Percentiles rank a stretch among this genome's conserved stretches.
Evolutionary conservation across 1,139 yeast species (phyloP).

Genomic region (Geotrichum citri-aurantii): DNA sequence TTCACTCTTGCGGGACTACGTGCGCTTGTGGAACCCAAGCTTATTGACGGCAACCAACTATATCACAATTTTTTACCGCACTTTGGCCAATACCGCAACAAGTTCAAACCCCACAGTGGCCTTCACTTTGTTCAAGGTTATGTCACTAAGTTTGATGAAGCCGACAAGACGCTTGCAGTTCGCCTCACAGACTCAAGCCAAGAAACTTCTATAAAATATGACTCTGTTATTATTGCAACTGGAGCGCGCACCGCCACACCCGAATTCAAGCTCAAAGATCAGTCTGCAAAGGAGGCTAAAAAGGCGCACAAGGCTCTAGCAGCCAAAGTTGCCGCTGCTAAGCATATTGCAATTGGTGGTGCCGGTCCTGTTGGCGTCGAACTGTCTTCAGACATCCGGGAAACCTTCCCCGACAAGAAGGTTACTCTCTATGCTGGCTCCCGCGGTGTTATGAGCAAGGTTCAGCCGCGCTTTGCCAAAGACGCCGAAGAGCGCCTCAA

Average conservation of each 20-base stretch:
- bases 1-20: slow-evolving; percentile 4
- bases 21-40: slow-evolving; percentile 8
- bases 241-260: slow-evolving; percentile 4
- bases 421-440: slow-evolving; percentile 9
- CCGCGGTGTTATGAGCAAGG: slow-evolving; percentile 2
- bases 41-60: slow-evolving; percentile 6
- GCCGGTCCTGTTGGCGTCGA: slow-evolving; percentile 11
- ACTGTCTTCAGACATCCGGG: slow-evolving; percentile 8
- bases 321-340: background rate
- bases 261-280: slow-evolving; percentile 39
- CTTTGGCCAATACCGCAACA: background rate
- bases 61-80: background rate
- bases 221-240: slow-evolving; percentile 4
- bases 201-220: background rate
- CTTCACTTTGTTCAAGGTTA: slow-evolving; percentile 7
- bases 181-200: background rate
- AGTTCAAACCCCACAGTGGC: slow-evolving; percentile 3
- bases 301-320: background rate
- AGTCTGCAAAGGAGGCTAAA: slow-evolving; percentile 28
- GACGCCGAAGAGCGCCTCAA: background rate
- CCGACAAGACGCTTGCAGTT: background rate
- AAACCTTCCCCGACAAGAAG: slow-evolving; percentile 6
- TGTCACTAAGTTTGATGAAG: background rate
- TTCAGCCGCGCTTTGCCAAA: background rate
- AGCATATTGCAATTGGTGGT: slow-evolving; percentile 12